Conservation (phyloP, 1,284 basidiomycete species). For the Tetrapyrgos nigripes region DNA sequence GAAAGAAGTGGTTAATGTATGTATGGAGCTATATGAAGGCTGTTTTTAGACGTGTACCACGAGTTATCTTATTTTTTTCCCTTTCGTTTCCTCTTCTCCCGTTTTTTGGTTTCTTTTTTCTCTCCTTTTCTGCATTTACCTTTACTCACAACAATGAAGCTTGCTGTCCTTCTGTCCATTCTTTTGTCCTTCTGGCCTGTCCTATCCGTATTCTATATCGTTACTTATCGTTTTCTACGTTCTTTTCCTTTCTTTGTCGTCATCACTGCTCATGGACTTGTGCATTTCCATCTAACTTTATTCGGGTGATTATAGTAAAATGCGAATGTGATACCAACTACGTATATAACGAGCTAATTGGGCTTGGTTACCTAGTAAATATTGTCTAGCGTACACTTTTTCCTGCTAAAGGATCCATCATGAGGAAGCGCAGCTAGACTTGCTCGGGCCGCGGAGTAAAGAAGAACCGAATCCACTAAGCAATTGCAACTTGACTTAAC, state of each 20-base stretch:
- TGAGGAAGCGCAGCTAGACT: too few relatives aligned
- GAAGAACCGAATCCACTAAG: too few relatives aligned
- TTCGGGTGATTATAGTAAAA: conserved; percentile 10
- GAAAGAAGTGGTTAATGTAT: background rate
- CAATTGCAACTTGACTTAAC: too few relatives aligned
- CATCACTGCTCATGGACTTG: too few relatives aligned
- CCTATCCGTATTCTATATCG: too few relatives aligned
- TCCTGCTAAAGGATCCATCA: too few relatives aligned
- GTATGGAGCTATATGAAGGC: background rate
- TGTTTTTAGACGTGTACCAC: background rate
- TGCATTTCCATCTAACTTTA: conserved; percentile 2
- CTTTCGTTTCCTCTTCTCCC: too few relatives aligned
- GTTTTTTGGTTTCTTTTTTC: background rate
- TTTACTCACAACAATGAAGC: too few relatives aligned
- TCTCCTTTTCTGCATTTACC: too few relatives aligned
- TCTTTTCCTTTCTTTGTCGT: background rate
- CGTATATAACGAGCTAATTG: background rate
- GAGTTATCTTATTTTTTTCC: background rate
- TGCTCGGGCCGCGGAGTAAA: too few relatives aligned
- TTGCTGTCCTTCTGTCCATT: too few relatives aligned
- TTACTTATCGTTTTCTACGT: background rate
- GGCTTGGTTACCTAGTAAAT: background rate
- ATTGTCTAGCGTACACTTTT: background rate
- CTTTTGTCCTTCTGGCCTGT: background rate
- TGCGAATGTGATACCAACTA: conserved; percentile 7